Conservation (phyloP, 257 asterid genomes). For the Buddleja alternifolia region DNA sequence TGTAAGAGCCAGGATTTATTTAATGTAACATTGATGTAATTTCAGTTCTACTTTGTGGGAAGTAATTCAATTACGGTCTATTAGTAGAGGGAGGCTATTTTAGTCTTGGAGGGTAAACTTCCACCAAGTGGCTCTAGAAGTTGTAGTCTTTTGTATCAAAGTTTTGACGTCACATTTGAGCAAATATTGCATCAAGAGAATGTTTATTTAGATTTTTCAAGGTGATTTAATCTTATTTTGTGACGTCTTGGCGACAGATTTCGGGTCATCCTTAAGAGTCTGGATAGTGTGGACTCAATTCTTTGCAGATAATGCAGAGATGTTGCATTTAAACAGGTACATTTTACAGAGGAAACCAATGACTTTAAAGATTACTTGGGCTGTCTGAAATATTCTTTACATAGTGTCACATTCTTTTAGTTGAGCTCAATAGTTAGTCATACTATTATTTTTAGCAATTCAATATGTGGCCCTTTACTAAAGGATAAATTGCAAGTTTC, state of each 20-base stretch:
- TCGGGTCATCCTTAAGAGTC: background rate
- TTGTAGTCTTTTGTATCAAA: background rate
- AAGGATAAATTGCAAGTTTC: too few species aligned
- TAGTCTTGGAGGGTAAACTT: conserved; percentile 16
- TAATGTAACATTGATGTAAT: conserved; percentile 19
- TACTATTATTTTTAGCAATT: too few species aligned
- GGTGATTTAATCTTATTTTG: background rate
- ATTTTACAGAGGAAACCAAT: too few species aligned
- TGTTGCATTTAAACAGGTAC: too few species aligned
- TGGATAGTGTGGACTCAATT: background rate
- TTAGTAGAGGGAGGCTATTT: background rate
- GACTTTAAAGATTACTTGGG: too few species aligned
- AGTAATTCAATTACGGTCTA: background rate
- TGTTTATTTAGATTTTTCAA: background rate
- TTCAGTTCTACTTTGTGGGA: conserved; percentile 9
- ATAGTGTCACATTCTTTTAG: too few species aligned
- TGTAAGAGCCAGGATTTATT: conserved; percentile 24
- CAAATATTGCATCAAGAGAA: background rate
- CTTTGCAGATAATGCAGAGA: background rate
- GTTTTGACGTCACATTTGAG: background rate
- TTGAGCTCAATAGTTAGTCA: too few species aligned
- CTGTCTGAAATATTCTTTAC: too few species aligned
- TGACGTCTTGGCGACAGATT: background rate
- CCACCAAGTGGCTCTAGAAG: background rate
- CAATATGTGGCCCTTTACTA: too few species aligned